These are phyloP conservation scores for Flaveria ramosissima DNA, from an alignment of 129 eudicot species.

Conservation along the genomic window DNA sequence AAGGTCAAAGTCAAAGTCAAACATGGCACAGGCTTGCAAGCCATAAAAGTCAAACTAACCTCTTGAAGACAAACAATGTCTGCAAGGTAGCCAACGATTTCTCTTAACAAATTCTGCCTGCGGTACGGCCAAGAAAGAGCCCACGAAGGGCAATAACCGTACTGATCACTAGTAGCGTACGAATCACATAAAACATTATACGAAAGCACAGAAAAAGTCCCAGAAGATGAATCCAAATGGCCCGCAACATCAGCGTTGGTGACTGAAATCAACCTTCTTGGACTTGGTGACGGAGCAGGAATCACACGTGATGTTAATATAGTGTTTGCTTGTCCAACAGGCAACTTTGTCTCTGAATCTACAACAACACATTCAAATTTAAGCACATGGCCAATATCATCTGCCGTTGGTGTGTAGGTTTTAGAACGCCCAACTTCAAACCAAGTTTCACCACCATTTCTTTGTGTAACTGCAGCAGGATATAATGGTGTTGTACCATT, in stretches of 20 bases:
- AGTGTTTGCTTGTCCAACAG: conserved; percentile 61
- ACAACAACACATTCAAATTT: conserved; percentile 92
- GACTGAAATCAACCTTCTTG: conserved; percentile 74
- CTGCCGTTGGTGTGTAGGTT: conserved; percentile 90
- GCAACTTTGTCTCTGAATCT: conserved; percentile 64
- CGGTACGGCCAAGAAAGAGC: conserved; percentile 98
- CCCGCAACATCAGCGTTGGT: conserved; percentile 71
- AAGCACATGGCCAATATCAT: conserved; percentile 92
- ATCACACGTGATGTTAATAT: conserved; percentile 87
- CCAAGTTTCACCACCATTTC: conserved; percentile 92
- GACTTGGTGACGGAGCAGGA: conserved; percentile 97
- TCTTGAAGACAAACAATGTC: conserved; percentile 98
- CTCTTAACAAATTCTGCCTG: conserved; percentile 85
- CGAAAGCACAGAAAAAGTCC: conserved; percentile 84
- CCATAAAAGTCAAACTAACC: conserved; percentile 36
- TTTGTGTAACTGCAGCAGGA: conserved; percentile 80
- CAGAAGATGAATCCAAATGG: conserved; percentile 63
- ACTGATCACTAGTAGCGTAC: conserved; percentile 72
- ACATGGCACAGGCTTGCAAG: background rate
- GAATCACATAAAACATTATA: conserved; percentile 80
- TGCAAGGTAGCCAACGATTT: conserved; percentile 94
- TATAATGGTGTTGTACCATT: conserved; percentile 66
- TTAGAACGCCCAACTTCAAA: conserved; percentile 87
- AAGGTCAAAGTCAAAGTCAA: conserved; percentile 14
- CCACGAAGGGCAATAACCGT: conserved; percentile 96